A percentile compares a stretch with the other conserved stretches of the same genome.
phyloP scores from a whole-genome alignment of 1,284 basidiomycete species.

The Stygiomarasmius scandens region DNA sequence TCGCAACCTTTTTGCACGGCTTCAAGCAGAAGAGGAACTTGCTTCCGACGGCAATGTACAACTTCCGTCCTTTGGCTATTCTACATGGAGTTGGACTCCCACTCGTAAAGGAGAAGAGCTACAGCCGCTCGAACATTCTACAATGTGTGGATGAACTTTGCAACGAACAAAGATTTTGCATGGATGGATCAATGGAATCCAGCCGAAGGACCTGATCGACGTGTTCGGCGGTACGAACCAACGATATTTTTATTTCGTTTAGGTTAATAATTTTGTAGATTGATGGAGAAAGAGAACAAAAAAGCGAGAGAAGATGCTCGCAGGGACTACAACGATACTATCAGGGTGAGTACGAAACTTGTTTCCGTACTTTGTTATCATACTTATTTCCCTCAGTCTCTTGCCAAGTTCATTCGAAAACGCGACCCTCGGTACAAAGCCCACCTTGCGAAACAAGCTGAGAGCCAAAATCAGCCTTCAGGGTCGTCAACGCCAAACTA shows the following conservation, averaged over 20 bases:
- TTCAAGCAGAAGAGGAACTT: conserved; percentile 81
- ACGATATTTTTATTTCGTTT: conserved; percentile 16
- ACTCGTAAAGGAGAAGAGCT: conserved; percentile 41
- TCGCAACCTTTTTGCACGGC: conserved; percentile 83
- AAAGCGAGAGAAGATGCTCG: conserved; percentile 86
- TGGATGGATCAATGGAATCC: conserved; percentile 90
- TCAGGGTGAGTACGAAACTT: conserved; percentile 61
- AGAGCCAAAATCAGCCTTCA: conserved; percentile 35
- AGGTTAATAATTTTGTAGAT: conserved; percentile 39
- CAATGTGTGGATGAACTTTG: conserved; percentile 85
- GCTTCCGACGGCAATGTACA: conserved; percentile 49
- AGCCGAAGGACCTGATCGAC: conserved; percentile 85
- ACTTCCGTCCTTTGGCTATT: conserved; percentile 86
- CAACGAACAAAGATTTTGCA: conserved; percentile 86
- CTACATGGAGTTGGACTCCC: conserved; percentile 73
- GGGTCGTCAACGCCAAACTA: conserved; percentile 29
- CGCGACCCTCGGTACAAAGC: conserved; percentile 92
- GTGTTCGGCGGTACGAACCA: conserved; percentile 66
- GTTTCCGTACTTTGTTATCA: neutral
- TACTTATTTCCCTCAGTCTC: conserved; percentile 50
- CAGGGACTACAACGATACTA: conserved; percentile 91
- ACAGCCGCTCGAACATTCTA: conserved; percentile 79
- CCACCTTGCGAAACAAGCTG: conserved; percentile 58
- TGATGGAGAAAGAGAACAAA: conserved; percentile 98
- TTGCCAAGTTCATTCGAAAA: conserved; percentile 88